Evolutionary conservation across 768 basidiomycete species (phyloP), one percentile per base, ranked within the genome.

Genomic region (Lanmaoa pseudosensibilis): DNA sequence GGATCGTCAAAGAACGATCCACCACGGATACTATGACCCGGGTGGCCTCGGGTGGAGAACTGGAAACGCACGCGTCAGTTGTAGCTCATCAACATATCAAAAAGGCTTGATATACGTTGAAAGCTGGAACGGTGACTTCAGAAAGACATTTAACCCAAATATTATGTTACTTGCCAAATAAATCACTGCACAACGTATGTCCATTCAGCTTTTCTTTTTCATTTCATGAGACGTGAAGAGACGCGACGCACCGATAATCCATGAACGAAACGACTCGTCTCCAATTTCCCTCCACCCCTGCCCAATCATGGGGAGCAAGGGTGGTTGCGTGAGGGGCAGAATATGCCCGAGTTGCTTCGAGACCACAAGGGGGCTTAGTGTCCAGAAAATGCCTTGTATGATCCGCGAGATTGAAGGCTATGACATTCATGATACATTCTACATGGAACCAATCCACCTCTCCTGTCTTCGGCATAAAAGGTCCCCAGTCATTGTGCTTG

Each of bases 221-320:
- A 25, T 78, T 77, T 27, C 33, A 30, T 6, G 21, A 48, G 55
- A 39, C 27, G 5, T 10, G 53, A 57, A 40, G 34, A 13, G 32
- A 59, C 68, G 36, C 54, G 27, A 59, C 69, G 33, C 55, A 86
- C 87, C 85, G 78, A 69, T 89, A 88, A 73, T 90, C 89, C 85
- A 90, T 85, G 62, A 88, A 90, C 57, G 82, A 88, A 19, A 90
- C 83, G 57, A 85, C 83, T 69, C 89, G 75, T 59, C 80, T 76
- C 89, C 89, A 92, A n/a, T 76, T 80, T 8, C 88, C 88, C 69
- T 85, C 83, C 3, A 90, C 79, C 12, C 87, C 87, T 19, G 88
- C 87, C 90, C 90, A 91, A 65, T 90, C 88, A 19, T 65, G 60
- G 9, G 67, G 61, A 38, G 61, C 37, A 41, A 68, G 67, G 40